phyloP scores from a whole-genome alignment of 1,284 basidiomycete species.

The Heterobasidion parviporum region DNA sequence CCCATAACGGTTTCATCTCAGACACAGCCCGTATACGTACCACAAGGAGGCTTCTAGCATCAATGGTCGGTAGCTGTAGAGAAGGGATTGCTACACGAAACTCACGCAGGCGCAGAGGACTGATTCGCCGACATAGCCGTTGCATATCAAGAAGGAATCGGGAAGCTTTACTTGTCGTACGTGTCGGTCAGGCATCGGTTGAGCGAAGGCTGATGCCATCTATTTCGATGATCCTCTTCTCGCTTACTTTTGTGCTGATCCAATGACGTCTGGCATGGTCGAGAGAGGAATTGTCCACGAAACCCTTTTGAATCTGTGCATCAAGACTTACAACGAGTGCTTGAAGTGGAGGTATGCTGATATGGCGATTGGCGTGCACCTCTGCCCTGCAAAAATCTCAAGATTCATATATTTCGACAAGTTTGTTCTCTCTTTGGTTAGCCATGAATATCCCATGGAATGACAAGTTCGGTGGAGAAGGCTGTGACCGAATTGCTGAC shows the following conservation, averaged over 20 bases:
- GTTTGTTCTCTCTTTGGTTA: background rate
- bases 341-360: constrained; percentile 52
- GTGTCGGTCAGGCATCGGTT: constrained; percentile 13
- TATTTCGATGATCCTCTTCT: constrained; percentile 74
- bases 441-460: background rate
- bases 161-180: constrained; percentile 70
- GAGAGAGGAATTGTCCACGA: constrained; percentile 52
- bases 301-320: constrained; percentile 60
- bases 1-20: constrained; percentile 72
- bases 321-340: constrained; percentile 62
- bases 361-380: constrained; percentile 64
- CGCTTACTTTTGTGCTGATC: constrained; percentile 57
- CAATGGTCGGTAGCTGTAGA: constrained; percentile 33
- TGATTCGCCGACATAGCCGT: constrained; percentile 67
- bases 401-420: constrained; percentile 20
- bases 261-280: constrained; percentile 57
- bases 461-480: constrained; percentile 58
- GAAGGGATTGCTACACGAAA: no score
- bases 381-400: constrained; percentile 75
- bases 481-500: constrained; percentile 66
- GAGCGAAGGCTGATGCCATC: constrained; percentile 38
- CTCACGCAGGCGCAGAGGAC: constrained; percentile 32
- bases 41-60: constrained; percentile 51
- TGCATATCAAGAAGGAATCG: constrained; percentile 67
- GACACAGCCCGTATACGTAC: constrained; percentile 58